These are phyloP conservation scores for Curvularia sp. DNA, from an alignment of 2,329 filamentous ascomycete genomes.

Conservation along the genomic window DNA sequence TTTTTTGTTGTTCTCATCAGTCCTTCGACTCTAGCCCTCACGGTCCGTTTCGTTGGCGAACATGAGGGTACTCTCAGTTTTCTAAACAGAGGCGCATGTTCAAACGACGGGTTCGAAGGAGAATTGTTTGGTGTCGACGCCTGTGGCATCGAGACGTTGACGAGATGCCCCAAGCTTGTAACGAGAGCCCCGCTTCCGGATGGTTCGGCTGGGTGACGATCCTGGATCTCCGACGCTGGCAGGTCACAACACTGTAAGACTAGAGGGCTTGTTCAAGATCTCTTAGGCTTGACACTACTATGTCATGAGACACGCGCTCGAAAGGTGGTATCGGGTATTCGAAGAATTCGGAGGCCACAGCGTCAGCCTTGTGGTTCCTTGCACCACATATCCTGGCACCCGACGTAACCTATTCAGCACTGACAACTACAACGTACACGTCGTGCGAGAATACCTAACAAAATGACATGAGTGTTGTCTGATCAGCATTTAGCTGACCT, in stretches of 20 bases:
- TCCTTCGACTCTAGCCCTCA: background rate
- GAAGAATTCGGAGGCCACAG: background rate
- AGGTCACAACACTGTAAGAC: background rate
- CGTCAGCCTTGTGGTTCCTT: conserved; percentile 2
- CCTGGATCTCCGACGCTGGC: background rate
- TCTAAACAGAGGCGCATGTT: background rate
- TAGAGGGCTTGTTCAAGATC: background rate
- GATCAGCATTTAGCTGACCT: background rate
- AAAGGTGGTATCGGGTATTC: conserved; percentile 3
- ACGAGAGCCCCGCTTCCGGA: background rate
- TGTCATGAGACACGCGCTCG: background rate
- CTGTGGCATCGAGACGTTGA: background rate
- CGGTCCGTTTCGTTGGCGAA: background rate
- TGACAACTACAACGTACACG: conserved; percentile 1
- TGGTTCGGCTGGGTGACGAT: background rate
- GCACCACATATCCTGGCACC: background rate
- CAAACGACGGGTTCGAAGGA: too few species aligned
- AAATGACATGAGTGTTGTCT: background rate
- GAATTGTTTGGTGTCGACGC: background rate
- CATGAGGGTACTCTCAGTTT: background rate
- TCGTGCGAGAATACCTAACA: background rate
- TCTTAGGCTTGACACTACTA: background rate
- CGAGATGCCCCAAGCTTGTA: background rate
- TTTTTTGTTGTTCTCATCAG: background rate
- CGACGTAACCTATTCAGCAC: conserved; percentile 2